A percentile compares a stretch with the other conserved stretches of the same genome.
phyloP scores from a whole-genome alignment of 441 rosid species.

The Populus hybrid region DNA sequence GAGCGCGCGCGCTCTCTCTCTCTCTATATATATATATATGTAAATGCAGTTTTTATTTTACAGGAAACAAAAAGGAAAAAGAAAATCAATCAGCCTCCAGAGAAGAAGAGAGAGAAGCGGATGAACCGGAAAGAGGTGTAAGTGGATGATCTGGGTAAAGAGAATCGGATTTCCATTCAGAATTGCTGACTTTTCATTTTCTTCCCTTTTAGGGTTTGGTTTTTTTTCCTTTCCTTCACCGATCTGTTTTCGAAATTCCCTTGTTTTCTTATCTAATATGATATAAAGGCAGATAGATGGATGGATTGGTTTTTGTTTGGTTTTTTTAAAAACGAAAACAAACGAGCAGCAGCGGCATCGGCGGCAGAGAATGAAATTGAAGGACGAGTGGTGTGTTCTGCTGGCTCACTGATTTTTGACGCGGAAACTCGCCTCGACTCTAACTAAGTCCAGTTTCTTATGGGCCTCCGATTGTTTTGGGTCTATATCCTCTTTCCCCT shows the following conservation, averaged over 20 bases:
- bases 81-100: conserved; percentile 31
- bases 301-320: not conserved
- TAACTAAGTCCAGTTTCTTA: not conserved
- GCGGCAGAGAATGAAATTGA: not conserved
- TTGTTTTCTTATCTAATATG: not conserved
- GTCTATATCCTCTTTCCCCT: not conserved
- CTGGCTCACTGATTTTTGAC: no score
- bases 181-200: conserved; percentile 42
- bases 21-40: not conserved
- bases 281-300: not conserved
- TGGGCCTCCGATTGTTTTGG: not conserved
- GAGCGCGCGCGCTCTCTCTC: not conserved
- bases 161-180: conserved; percentile 53
- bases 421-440: not conserved
- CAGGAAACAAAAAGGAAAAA: conserved; percentile 2
- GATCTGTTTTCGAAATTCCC: no score
- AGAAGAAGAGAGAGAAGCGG: conserved; percentile 32
- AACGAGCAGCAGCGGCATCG: not conserved
- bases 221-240: not conserved
- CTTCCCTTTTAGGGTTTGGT: not conserved
- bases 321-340: no score
- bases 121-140: conserved; percentile 37
- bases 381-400: not conserved
- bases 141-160: conserved; percentile 27
- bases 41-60: not conserved